Conservation (phyloP, 1,139 yeast species). For the Debaryomyces coudertii region DNA sequence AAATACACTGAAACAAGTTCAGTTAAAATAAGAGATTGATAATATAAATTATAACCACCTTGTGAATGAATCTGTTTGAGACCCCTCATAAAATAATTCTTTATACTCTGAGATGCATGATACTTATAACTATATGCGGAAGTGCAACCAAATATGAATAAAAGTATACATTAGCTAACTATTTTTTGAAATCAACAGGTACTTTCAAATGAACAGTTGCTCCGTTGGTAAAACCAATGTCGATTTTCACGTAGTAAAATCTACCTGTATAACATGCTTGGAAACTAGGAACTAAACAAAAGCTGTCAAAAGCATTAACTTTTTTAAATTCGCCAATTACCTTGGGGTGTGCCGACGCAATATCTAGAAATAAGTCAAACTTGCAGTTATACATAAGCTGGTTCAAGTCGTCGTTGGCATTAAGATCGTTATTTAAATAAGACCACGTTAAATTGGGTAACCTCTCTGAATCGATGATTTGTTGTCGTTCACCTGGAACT, state of each 20-base stretch:
- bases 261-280: slow-evolving; percentile 42
- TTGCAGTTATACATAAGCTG: not conserved
- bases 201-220: slow-evolving; percentile 33
- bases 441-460: not conserved
- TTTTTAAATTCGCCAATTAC: not conserved
- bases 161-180: not conserved
- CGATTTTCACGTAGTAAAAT: slow-evolving; percentile 38
- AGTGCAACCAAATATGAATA: too few species aligned
- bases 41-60: too few species aligned
- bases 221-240: slow-evolving; percentile 32
- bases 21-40: too few species aligned
- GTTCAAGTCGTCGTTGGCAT: not conserved
- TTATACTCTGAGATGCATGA: too few species aligned
- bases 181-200: slow-evolving; percentile 29
- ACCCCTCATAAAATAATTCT: too few species aligned
- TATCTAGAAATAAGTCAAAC: not conserved
- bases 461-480: not conserved
- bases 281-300: slow-evolving; percentile 43
- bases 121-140: too few species aligned
- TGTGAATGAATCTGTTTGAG: too few species aligned
- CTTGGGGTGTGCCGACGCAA: slow-evolving; percentile 8
- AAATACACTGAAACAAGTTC: too few species aligned
- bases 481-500: slow-evolving; percentile 2
- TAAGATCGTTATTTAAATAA: not conserved
- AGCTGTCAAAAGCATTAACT: slow-evolving; percentile 14